Evolutionary conservation across 192 early-diverging fungal species (phyloP), one percentile per base, ranked within the genome.

Genomic region (Linnemannia hyalina): DNA sequence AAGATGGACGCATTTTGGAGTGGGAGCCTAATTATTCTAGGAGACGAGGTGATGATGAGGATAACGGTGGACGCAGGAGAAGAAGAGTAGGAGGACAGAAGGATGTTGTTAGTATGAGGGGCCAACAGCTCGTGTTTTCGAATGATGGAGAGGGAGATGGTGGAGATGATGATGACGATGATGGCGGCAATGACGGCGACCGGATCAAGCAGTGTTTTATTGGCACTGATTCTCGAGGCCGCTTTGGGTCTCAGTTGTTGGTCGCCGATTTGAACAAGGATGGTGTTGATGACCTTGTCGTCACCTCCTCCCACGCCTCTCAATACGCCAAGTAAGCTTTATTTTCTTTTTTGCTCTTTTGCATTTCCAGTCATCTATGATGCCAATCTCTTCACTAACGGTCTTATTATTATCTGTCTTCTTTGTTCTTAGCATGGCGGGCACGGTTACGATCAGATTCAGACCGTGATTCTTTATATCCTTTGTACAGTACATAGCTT

Each of bases 291-390:
- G 79, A 80, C 22, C n/a, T 86, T 32, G 63, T 86, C 3, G 84
- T 86, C 22, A 78, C 84, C 4, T 86, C 84, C 13, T 80, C 84
- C 18, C 84, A 86, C 57, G 54, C 79, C 38, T 86, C 84, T 4
- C 78, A 77, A 41, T 86, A 74, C 70, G 75, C 79, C 26, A 75
- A 35, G 84, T 86, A 77, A 77, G 84, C 73, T 44, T 5, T 52
- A 13, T 74, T 63, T 55, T 23, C 63, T 57, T 54, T 54, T 1
- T 40, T 40, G n/a, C 23, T 10, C n/a, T 35, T 23, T 32, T 78
- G 18, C 40, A 1, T 78, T 20, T 70, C 22, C 38, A 6, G 46
- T 70, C 36, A 29, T 4, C 40, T 77, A 6, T 4, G 54, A 52
- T 18, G 47, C 11, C 5, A 15, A 55, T 9, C 2, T 47, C 44